Evolutionary conservation across 129 eudicot genomes (phyloP).

Genomic region (Daucus carota): DH1_v3.0 NC_030381.2:17249501-17250000

Average conservation of each 20-base stretch:
- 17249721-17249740: background rate
- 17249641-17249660: conserved; percentile 4
- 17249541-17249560: conserved; percentile 15
- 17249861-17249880: background rate
- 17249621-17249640: conserved; percentile 9
- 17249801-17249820: background rate
- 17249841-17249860: background rate
- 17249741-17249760: background rate
- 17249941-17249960: background rate
- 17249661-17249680: conserved; percentile 15
- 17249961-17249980: background rate
- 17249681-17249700: conserved; percentile 5
- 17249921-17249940: background rate
- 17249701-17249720: background rate
- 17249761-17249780: background rate
- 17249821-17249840: background rate
- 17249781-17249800: background rate
- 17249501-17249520: conserved; percentile 54
- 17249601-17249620: conserved; percentile 6
- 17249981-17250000: background rate
- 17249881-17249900: background rate
- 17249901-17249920: background rate
- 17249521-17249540: conserved; percentile 41
- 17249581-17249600: conserved; percentile 9
- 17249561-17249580: conserved; percentile 6